These are phyloP conservation scores for Crepidotus sp. DNA, from an alignment of 1,284 basidiomycete species.

Conservation along the genomic window DNA sequence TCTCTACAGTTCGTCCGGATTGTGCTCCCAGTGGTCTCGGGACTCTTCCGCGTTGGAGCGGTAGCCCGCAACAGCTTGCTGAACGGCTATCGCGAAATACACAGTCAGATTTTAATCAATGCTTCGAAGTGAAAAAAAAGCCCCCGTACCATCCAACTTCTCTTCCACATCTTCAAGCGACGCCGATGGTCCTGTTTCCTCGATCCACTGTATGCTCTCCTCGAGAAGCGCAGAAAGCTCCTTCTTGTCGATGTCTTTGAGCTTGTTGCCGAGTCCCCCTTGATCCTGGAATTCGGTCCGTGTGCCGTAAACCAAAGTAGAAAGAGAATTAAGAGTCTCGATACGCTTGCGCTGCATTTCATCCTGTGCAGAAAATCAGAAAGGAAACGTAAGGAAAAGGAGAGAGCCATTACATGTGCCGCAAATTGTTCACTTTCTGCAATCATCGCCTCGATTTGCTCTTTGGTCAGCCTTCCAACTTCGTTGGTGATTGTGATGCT, in stretches of 20 bases:
- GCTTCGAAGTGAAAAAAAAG: neutral
- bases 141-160: slow-evolving; percentile 54
- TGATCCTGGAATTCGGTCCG: slow-evolving; percentile 81
- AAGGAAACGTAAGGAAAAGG: neutral
- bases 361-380: slow-evolving; percentile 33
- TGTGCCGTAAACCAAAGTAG: slow-evolving; percentile 71
- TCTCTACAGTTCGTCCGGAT: slow-evolving; percentile 8
- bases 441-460: slow-evolving; percentile 90
- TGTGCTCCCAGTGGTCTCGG: slow-evolving; percentile 4
- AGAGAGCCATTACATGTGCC: slow-evolving; percentile 5
- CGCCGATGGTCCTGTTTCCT: slow-evolving; percentile 32
- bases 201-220: slow-evolving; percentile 84
- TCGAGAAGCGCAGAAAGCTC: slow-evolving; percentile 76
- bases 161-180: slow-evolving; percentile 86
- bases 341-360: slow-evolving; percentile 83
- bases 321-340: slow-evolving; percentile 75
- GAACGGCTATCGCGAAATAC: slow-evolving; percentile 5
- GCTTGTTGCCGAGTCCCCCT: slow-evolving; percentile 85
- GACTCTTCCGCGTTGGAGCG: slow-evolving; percentile 1
- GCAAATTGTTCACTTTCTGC: slow-evolving; percentile 61
- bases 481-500: slow-evolving; percentile 85
- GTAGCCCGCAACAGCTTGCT: slow-evolving; percentile 6
- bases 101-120: neutral
- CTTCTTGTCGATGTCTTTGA: slow-evolving; percentile 84
- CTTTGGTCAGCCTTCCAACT: slow-evolving; percentile 76